Evolutionary conservation across 2,329 filamentous ascomycete genomes (phyloP).

Genomic region (Paracorniculantispora psalliotae): DNA sequence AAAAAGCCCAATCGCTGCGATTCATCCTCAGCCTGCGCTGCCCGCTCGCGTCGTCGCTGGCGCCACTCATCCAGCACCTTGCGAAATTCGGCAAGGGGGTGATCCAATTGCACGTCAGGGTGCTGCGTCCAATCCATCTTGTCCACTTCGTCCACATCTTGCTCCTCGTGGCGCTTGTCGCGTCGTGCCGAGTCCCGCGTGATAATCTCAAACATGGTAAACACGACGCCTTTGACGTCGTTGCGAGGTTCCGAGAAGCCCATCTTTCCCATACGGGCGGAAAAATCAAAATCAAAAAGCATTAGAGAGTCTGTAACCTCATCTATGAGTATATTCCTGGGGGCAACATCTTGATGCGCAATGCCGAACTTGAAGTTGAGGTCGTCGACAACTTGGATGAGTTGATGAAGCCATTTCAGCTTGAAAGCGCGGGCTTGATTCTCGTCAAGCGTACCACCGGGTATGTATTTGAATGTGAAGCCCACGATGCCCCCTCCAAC

Average conservation of each 20-base stretch:
- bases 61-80: constrained; percentile 24
- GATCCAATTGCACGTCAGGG: constrained; percentile 28
- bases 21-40: constrained; percentile 3
- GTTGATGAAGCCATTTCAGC: constrained; percentile 31
- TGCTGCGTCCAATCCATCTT: constrained; percentile 28
- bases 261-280: constrained; percentile 18
- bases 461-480: constrained; percentile 31
- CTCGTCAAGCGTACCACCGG: constrained; percentile 29
- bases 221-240: constrained; percentile 30
- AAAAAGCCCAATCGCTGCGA: constrained; percentile 19
- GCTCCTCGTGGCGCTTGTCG: constrained; percentile 21
- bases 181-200: constrained; percentile 24
- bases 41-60: constrained; percentile 14
- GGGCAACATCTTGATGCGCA: constrained; percentile 33
- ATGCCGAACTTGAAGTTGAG: constrained; percentile 34
- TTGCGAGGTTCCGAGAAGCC: constrained; percentile 18
- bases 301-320: constrained; percentile 26
- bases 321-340: constrained; percentile 34
- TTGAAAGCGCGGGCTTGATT: constrained; percentile 29
- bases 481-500: constrained; percentile 29
- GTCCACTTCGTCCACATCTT: constrained; percentile 19
- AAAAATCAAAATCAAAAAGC: constrained; percentile 34
- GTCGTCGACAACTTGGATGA: constrained; percentile 31
- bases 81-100: constrained; percentile 25
- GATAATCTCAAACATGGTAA: constrained; percentile 33